Percentiles rank a stretch among this genome's conserved stretches.
Conservation (phyloP, 2,329 filamentous ascomycete species). For the Plenodomus lindquistii region DNA sequence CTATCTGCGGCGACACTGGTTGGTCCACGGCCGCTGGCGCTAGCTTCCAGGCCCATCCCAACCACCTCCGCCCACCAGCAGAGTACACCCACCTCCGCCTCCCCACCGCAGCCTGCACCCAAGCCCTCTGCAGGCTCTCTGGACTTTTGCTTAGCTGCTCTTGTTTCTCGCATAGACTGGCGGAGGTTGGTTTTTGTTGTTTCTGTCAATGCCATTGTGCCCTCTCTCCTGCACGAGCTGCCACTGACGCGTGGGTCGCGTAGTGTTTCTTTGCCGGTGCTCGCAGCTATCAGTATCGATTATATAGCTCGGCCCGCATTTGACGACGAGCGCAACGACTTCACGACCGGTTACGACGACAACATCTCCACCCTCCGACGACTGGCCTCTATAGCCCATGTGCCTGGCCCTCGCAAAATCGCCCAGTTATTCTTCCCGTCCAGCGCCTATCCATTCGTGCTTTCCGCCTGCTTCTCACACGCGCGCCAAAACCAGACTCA, state of each 20-base stretch:
- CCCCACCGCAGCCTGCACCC: conserved; percentile 37
- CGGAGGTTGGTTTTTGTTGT: conserved; percentile 14
- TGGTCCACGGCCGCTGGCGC: conserved; percentile 34
- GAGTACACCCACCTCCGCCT: conserved; percentile 43
- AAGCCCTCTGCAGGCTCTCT: conserved; percentile 28
- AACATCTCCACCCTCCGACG: conserved; percentile 3
- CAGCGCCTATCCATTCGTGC: conserved; percentile 32
- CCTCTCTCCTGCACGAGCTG: conserved; percentile 9
- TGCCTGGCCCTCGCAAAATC: conserved; percentile 11
- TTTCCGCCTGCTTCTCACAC: conserved; percentile 36
- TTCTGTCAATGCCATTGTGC: conserved; percentile 9
- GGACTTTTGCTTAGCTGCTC: conserved; percentile 2
- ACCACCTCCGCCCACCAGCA: conserved; percentile 43
- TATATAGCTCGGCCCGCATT: conserved; percentile 36
- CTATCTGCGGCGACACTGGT: conserved; percentile 40
- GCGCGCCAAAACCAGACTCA: conserved; percentile 41
- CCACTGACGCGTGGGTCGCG: conserved; percentile 31
- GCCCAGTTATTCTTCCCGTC: conserved; percentile 33
- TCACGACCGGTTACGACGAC: conserved; percentile 36
- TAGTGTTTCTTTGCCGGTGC: conserved; percentile 31
- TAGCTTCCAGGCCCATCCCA: conserved; percentile 46
- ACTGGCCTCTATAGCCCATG: conserved; percentile 26
- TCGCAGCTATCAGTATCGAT: conserved; percentile 31
- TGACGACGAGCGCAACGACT: conserved; percentile 38
- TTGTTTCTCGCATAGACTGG: conserved; percentile 23